Percentiles rank a stretch among this genome's conserved stretches.
Conservation (phyloP, 108 stramenopile genomes). For the Nitzschia inconspicua region DNA sequence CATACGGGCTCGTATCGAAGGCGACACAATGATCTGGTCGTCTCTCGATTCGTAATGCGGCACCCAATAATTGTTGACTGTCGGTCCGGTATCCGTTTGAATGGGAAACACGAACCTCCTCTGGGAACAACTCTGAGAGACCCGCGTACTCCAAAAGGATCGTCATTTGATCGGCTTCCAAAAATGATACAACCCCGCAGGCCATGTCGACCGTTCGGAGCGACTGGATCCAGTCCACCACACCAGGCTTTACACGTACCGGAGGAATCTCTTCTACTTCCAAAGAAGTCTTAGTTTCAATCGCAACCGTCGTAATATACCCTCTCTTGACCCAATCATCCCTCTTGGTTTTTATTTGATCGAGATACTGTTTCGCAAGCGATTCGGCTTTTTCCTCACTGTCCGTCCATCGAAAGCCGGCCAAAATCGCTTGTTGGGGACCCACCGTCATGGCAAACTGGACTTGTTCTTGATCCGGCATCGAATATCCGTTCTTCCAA, state of each 20-base stretch:
- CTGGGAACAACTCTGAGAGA: slow-evolving; percentile 57
- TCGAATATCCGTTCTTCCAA: slow-evolving; percentile 15
- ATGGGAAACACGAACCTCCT: slow-evolving; percentile 50
- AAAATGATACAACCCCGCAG: slow-evolving; percentile 59
- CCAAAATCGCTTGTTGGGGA: slow-evolving; percentile 26
- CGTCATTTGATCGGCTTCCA: slow-evolving; percentile 56
- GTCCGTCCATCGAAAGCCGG: slow-evolving; percentile 40
- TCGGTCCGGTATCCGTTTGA: slow-evolving; percentile 42
- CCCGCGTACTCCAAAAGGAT: slow-evolving; percentile 52
- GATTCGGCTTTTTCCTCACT: slow-evolving; percentile 16
- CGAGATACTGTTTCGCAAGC: slow-evolving; percentile 25
- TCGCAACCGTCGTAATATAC: background rate
- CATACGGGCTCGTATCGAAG: slow-evolving; percentile 64
- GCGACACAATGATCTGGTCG: slow-evolving; percentile 76
- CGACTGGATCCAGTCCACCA: slow-evolving; percentile 56
- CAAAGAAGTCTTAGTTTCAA: background rate
- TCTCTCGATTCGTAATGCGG: slow-evolving; percentile 58
- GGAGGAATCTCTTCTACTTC: slow-evolving; percentile 30
- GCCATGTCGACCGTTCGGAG: slow-evolving; percentile 69
- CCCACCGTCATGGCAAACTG: slow-evolving; percentile 33
- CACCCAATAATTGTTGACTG: slow-evolving; percentile 60
- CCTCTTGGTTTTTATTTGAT: slow-evolving; percentile 22
- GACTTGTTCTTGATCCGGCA: slow-evolving; percentile 34
- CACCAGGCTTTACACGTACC: slow-evolving; percentile 34
- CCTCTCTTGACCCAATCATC: slow-evolving; percentile 17